phyloP scores from a whole-genome alignment of 768 basidiomycete species.

The Boletus sp. region DNA sequence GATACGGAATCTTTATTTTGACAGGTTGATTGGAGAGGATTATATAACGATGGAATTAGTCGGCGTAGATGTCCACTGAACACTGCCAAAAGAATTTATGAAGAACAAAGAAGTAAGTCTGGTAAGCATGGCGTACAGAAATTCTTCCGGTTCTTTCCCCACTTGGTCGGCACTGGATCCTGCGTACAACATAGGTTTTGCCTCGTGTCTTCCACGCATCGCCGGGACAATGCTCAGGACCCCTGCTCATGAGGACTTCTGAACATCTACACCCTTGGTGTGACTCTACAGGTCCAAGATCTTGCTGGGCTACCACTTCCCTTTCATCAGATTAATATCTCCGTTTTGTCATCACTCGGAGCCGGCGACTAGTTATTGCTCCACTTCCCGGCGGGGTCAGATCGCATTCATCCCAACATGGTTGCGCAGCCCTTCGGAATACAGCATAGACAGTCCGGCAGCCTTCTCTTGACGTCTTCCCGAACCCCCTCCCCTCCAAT shows the following conservation, averaged over 20 bases:
- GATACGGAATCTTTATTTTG: neutral
- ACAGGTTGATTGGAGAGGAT: neutral
- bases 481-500: slow-evolving; percentile 9
- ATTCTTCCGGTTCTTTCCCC: neutral
- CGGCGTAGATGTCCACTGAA: too few relatives aligned
- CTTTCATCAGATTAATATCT: neutral
- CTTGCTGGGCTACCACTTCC: too few relatives aligned
- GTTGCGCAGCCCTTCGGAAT: slow-evolving; percentile 1
- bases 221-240: neutral
- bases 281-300: neutral
- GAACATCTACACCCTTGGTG: neutral
- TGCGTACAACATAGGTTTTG: neutral
- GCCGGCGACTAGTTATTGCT: neutral
- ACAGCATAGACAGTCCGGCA: neutral
- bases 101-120: too few relatives aligned
- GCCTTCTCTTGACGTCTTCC: neutral
- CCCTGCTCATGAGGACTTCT: neutral
- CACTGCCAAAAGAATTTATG: too few relatives aligned
- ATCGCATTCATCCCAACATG: neutral
- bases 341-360: neutral
- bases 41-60: neutral
- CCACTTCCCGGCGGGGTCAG: neutral
- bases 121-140: too few relatives aligned
- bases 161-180: neutral
- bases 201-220: neutral